phyloP scores from a whole-genome alignment of 345 rosid species.

The Trapa incisa region DNA sequence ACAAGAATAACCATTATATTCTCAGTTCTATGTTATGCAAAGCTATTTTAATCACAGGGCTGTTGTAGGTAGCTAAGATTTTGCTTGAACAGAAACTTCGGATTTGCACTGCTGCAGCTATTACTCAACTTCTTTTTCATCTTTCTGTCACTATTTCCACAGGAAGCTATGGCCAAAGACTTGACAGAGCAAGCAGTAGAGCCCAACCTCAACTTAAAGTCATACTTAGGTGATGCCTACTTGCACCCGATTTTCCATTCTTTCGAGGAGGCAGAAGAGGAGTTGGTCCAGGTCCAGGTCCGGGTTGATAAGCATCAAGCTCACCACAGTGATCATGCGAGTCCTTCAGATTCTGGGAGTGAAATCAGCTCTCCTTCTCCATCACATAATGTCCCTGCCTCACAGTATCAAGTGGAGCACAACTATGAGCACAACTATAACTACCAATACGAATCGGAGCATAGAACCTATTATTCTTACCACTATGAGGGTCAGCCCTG shows the following conservation, averaged over 20 bases:
- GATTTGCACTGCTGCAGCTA: background rate
- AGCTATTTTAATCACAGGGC: background rate
- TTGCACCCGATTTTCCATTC: slow-evolving; percentile 38
- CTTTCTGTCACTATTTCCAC: background rate
- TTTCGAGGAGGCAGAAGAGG: slow-evolving; percentile 25
- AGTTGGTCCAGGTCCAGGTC: slow-evolving; percentile 9
- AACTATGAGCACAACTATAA: slow-evolving; percentile 15
- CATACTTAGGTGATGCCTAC: slow-evolving; percentile 33
- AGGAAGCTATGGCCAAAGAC: slow-evolving; percentile 44
- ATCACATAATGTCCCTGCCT: slow-evolving; percentile 16
- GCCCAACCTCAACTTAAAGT: slow-evolving; percentile 24
- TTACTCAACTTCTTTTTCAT: background rate
- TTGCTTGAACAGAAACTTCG: background rate
- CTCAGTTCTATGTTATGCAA: background rate
- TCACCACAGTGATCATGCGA: slow-evolving; percentile 6
- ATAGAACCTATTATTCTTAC: slow-evolving; percentile 2
- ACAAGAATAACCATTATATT: background rate
- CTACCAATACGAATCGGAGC: slow-evolving; percentile 16
- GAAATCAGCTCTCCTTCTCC: slow-evolving; percentile 55
- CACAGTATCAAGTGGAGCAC: slow-evolving; percentile 8
- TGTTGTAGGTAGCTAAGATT: background rate
- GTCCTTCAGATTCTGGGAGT: slow-evolving; percentile 21
- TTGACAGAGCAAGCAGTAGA: slow-evolving; percentile 19
- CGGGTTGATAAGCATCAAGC: slow-evolving; percentile 7
- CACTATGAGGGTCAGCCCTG: slow-evolving; percentile 6